Conservation (phyloP, 2,329 filamentous ascomycete genomes). For the Cucurbitaria berberidis region DNA sequence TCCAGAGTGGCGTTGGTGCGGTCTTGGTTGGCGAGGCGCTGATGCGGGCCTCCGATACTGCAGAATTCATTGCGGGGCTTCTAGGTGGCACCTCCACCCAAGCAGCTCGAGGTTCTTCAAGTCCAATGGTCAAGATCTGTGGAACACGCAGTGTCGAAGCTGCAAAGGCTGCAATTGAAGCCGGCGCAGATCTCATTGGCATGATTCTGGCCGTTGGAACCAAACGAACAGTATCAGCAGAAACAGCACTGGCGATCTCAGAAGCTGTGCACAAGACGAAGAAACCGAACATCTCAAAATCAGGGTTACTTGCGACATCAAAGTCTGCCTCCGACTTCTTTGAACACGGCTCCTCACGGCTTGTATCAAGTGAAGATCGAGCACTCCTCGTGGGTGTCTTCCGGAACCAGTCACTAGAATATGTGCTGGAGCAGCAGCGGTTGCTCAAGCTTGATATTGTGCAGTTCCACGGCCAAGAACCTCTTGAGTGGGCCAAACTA, state of each 20-base stretch:
- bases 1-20: conserved; percentile 87
- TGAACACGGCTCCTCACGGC: conserved; percentile 56
- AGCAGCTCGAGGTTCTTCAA: conserved; percentile 31
- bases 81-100: conserved; percentile 63
- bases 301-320: conserved; percentile 30
- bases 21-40: conserved; percentile 94
- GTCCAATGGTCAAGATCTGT: conserved; percentile 85
- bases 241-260: conserved; percentile 82
- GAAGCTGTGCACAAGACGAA: conserved; percentile 69
- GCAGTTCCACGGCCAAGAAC: conserved; percentile 91
- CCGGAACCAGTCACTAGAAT: conserved; percentile 83
- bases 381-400: conserved; percentile 93
- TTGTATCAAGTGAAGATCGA: conserved; percentile 61
- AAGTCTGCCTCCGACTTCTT: conserved; percentile 72
- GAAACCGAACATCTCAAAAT: conserved; percentile 36
- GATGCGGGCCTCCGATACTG: conserved; percentile 87
- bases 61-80: conserved; percentile 81
- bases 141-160: conserved; percentile 85
- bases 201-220: conserved; percentile 87
- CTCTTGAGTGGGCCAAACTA: conserved; percentile 85
- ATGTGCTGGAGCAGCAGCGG: conserved; percentile 79
- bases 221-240: conserved; percentile 78
- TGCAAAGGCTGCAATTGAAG: conserved; percentile 78
- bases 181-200: conserved; percentile 89
- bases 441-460: conserved; percentile 83